Percentiles rank a stretch among this genome's conserved stretches.
Evolutionary conservation across 768 basidiomycete genomes (phyloP).

Genomic region (Suillus ampliporus): DNA sequence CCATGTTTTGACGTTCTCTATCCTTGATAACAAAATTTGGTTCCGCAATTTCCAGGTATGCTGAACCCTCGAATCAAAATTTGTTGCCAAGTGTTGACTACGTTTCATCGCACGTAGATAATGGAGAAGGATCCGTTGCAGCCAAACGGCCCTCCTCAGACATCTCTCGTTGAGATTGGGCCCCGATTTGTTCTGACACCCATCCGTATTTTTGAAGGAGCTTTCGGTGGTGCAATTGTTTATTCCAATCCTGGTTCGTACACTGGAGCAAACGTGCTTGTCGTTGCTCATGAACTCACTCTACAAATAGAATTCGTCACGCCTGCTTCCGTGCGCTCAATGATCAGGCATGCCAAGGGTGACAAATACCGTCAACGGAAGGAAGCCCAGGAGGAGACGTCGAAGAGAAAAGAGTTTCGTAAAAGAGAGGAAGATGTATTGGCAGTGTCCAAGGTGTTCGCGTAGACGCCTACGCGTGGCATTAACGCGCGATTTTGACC

Average conservation of each 20-base stretch:
- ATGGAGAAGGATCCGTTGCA: conserved; percentile 92
- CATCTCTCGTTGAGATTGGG: conserved; percentile 94
- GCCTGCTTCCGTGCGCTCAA: conserved; percentile 79
- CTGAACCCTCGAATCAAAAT: conserved; percentile 2
- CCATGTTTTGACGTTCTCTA: conserved; percentile 95
- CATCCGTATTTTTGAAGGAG: conserved; percentile 97
- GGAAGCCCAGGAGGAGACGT: conserved; percentile 71
- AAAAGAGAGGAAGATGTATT: conserved; percentile 76
- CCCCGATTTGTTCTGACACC: conserved; percentile 97
- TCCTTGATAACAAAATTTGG: conserved; percentile 97
- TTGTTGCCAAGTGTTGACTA: background rate
- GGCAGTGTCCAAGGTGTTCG: conserved; percentile 89
- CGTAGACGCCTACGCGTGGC: conserved; percentile 44
- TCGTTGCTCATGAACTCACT: conserved; percentile 8
- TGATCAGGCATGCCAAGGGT: conserved; percentile 73
- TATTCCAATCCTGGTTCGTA: conserved; percentile 90
- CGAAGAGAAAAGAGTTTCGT: conserved; percentile 65
- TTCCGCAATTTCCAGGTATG: conserved; percentile 97
- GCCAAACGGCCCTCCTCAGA: conserved; percentile 84
- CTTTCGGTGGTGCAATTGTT: conserved; percentile 92
- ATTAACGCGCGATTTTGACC: background rate
- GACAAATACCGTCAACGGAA: conserved; percentile 84
- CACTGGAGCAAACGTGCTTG: background rate
- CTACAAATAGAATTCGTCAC: conserved; percentile 82
- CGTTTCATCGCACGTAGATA: conserved; percentile 57